Evolutionary conservation across 192 early-diverging fungal genomes (phyloP).

Genomic region (Coemansia sp.): DNA sequence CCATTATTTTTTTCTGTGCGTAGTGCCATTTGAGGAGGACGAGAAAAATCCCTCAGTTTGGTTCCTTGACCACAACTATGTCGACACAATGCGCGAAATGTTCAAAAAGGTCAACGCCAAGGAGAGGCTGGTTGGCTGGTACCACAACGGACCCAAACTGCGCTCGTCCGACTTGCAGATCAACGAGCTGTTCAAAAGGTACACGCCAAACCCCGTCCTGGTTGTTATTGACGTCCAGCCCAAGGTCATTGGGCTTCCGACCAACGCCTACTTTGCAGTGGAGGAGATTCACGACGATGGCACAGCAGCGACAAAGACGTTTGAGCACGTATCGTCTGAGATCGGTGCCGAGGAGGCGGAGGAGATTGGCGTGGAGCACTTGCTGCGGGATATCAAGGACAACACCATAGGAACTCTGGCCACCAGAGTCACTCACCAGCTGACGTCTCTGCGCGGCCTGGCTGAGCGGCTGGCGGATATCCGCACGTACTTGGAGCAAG

Average conservation of each 20-base stretch:
- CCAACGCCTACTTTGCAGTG: slow-evolving; percentile 96
- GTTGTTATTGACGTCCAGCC: slow-evolving; percentile 98
- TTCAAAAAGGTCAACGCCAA: slow-evolving; percentile 99
- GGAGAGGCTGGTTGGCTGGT: slow-evolving; percentile 98
- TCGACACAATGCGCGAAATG: slow-evolving; percentile 99
- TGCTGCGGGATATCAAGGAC: slow-evolving; percentile 98
- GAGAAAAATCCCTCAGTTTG: slow-evolving; percentile 97
- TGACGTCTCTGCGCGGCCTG: slow-evolving; percentile 90
- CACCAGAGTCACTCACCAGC: slow-evolving; percentile 90
- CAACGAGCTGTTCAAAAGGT: slow-evolving; percentile 97
- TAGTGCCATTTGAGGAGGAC: slow-evolving; percentile 99
- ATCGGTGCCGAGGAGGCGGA: slow-evolving; percentile 99
- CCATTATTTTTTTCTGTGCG: not conserved
- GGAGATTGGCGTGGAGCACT: slow-evolving; percentile 99
- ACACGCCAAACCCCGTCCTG: slow-evolving; percentile 94
- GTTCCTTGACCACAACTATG: slow-evolving; percentile 99
- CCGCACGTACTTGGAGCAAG: slow-evolving; percentile 85
- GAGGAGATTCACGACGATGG: slow-evolving; percentile 99
- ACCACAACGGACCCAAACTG: slow-evolving; percentile 98
- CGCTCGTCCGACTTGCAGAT: slow-evolving; percentile 96
- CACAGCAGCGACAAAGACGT: slow-evolving; percentile 94
- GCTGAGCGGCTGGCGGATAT: slow-evolving; percentile 87
- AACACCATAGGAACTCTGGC: slow-evolving; percentile 94
- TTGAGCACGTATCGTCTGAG: slow-evolving; percentile 92
- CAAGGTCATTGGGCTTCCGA: slow-evolving; percentile 91